These are phyloP conservation scores for Marsdenia floribunda DNA, from an alignment of 257 asterid genomes.

Conservation along the genomic window DNA sequence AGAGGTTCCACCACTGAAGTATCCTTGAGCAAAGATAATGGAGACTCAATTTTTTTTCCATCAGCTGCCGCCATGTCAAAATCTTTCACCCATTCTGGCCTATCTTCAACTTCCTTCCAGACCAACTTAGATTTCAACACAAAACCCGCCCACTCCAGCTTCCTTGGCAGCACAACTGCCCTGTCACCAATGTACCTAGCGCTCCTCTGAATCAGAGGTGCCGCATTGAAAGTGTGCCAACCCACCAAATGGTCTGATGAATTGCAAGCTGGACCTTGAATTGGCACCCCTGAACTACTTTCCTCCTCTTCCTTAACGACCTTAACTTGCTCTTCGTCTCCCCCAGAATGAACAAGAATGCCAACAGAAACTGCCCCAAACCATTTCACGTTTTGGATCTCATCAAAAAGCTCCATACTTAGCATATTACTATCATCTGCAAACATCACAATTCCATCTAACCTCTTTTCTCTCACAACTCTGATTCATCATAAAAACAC, in stretches of 20 bases:
- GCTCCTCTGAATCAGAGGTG: slow-evolving; percentile 46
- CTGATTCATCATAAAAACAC: slow-evolving; percentile 34
- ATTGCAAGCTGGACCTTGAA: slow-evolving; percentile 97
- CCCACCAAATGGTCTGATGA: slow-evolving; percentile 72
- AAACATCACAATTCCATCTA: slow-evolving; percentile 89
- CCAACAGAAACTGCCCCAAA: slow-evolving; percentile 83
- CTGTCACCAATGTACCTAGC: slow-evolving; percentile 81
- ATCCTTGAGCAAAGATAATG: slow-evolving; percentile 66
- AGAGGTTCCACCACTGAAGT: slow-evolving; percentile 84
- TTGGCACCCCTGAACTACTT: slow-evolving; percentile 48
- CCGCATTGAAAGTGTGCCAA: slow-evolving; percentile 68
- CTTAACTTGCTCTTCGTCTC: slow-evolving; percentile 40
- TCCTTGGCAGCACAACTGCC: slow-evolving; percentile 77
- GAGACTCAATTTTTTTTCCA: slow-evolving; percentile 60
- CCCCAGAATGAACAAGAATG: slow-evolving; percentile 67
- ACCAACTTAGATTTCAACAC: slow-evolving; percentile 76
- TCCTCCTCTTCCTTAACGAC: slow-evolving; percentile 37
- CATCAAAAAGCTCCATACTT: slow-evolving; percentile 85
- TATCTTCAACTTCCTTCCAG: slow-evolving; percentile 67
- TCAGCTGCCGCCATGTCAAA: slow-evolving; percentile 46
- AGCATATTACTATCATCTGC: slow-evolving; percentile 98
- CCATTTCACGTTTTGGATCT: slow-evolving; percentile 90
- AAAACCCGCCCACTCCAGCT: slow-evolving; percentile 95
- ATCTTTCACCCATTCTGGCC: slow-evolving; percentile 79
- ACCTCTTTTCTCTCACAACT: slow-evolving; percentile 56